Conservation (phyloP, 2,329 filamentous ascomycete genomes). For the Xenoacremonium recifei region DNA sequence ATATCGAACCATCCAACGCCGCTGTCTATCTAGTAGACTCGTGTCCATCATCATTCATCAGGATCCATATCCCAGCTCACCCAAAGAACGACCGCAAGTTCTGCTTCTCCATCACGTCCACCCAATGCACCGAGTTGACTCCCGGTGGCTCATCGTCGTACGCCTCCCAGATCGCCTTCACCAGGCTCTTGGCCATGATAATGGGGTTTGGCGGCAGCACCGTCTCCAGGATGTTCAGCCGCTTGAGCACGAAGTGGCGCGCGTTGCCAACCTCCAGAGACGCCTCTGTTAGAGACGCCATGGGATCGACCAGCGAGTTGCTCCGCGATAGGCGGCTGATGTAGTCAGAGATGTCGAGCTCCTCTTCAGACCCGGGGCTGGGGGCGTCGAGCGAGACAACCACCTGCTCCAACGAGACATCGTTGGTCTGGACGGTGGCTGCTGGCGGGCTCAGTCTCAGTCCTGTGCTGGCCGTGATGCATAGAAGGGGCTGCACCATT, state of each 20-base stretch:
- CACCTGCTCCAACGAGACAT: not conserved
- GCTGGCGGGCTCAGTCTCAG: constrained; percentile 16
- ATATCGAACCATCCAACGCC: no score
- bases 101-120: constrained; percentile 21
- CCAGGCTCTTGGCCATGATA: constrained; percentile 12
- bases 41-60: no score
- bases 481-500: constrained; percentile 33
- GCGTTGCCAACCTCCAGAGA: constrained; percentile 14
- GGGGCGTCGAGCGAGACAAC: not conserved
- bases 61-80: no score
- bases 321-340: not conserved
- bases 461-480: constrained; percentile 33
- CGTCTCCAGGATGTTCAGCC: constrained; percentile 12
- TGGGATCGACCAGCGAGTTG: not conserved
- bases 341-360: constrained; percentile 8
- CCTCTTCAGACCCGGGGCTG: not conserved
- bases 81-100: constrained; percentile 21
- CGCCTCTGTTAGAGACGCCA: not conserved
- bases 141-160: constrained; percentile 14
- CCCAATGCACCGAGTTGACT: constrained; percentile 14
- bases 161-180: constrained; percentile 17
- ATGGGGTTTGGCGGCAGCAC: constrained; percentile 13
- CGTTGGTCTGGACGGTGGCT: not conserved
- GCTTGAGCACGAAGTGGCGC: constrained; percentile 4
- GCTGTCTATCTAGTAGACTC: no score